Evolutionary conservation across 208 protist genomes (phyloP).

Genomic region (Leishmania aethiopica): DNA sequence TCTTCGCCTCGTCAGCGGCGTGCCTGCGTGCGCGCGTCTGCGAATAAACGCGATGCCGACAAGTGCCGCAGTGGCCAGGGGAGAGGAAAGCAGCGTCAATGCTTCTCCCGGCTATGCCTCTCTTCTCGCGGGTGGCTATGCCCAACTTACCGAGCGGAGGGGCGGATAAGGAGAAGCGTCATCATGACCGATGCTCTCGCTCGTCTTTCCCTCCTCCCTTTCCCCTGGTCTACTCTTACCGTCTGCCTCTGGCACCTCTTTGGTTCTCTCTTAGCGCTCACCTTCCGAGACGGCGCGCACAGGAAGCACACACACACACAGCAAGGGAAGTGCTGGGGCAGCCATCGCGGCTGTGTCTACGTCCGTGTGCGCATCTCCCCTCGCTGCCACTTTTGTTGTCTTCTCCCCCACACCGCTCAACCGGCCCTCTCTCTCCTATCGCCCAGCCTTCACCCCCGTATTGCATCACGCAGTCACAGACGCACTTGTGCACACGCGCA

Average conservation of each 20-base stretch:
- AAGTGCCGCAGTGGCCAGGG: not conserved
- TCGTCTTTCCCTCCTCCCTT: not conserved
- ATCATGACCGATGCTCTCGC: not conserved
- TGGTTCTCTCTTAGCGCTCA: not conserved
- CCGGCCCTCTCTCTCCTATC: conserved; percentile 6
- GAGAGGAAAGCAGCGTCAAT: not conserved
- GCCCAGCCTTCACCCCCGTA: not conserved
- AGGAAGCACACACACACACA: not conserved
- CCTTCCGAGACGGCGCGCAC: not conserved
- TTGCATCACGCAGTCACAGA: conserved; percentile 4
- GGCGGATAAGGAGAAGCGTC: not conserved
- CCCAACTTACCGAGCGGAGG: not conserved
- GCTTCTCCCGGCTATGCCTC: not conserved
- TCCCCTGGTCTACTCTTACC: not conserved
- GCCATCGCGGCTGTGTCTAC: not conserved
- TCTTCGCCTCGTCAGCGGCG: not conserved
- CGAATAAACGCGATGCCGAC: not conserved
- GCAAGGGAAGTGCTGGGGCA: not conserved
- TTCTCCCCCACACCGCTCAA: not conserved
- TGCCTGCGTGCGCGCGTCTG: not conserved
- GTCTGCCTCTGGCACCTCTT: not conserved
- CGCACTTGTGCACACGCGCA: not conserved
- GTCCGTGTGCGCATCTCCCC: not conserved
- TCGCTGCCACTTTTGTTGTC: not conserved
- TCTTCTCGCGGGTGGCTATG: not conserved